These are phyloP conservation scores for Amanita polypyramis DNA, from an alignment of 768 basidiomycete species.

Conservation along the genomic window DNA sequence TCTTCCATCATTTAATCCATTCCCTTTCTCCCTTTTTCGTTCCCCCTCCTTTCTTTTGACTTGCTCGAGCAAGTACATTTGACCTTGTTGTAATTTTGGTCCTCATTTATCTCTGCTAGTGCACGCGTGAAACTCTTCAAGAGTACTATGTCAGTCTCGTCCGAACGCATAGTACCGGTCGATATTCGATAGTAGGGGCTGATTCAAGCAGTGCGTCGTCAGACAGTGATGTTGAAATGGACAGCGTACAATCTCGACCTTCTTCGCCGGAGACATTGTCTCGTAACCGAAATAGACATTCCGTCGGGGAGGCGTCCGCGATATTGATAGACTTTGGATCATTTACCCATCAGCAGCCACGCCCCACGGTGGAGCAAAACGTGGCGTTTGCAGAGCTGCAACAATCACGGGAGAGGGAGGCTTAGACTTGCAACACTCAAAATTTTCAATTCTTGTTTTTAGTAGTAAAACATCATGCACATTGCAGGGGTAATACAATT, in stretches of 20 bases:
- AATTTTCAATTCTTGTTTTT: not conserved
- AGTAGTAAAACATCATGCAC: constrained; percentile 8
- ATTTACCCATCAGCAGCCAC: constrained; percentile 30
- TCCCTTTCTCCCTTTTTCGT: constrained; percentile 13
- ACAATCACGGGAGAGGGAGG: constrained; percentile 1
- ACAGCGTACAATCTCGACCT: constrained; percentile 39
- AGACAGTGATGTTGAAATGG: constrained; percentile 51
- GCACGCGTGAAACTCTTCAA: constrained; percentile 82
- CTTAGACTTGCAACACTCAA: not conserved
- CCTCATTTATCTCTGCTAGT: constrained; percentile 36
- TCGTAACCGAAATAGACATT: constrained; percentile 14
- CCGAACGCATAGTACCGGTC: constrained; percentile 63
- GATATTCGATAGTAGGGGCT: constrained; percentile 40
- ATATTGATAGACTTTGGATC: constrained; percentile 31
- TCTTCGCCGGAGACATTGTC: constrained; percentile 37
- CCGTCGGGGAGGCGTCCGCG: constrained; percentile 27
- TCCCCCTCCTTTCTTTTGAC: not conserved
- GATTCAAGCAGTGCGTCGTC: constrained; percentile 28
- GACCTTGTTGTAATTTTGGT: not conserved
- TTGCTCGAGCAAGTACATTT: not conserved
- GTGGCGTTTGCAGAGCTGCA: constrained; percentile 67
- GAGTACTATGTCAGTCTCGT: constrained; percentile 93
- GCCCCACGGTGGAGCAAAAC: constrained; percentile 72
- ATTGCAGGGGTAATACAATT: constrained; percentile 7
- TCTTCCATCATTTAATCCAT: no score